Evolutionary conservation across 108 stramenopile species (phyloP), one percentile per base, ranked within the genome.

Genomic region (Stephanodiscus triporus): DNA sequence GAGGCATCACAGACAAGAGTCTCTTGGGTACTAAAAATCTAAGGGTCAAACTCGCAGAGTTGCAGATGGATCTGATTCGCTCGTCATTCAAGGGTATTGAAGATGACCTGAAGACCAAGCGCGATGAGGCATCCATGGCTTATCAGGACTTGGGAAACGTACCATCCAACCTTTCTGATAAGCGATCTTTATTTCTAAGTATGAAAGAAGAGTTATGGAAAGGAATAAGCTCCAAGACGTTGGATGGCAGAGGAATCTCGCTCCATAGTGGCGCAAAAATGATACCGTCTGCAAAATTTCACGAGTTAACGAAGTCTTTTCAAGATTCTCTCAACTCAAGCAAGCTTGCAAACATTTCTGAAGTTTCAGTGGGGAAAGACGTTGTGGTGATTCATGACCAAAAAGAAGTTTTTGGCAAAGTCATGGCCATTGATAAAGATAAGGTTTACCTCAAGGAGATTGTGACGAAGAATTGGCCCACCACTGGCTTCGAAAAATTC

Each of bases 1-100:
- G 72, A 61, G 59, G 56, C 48, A 45, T 87, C 0, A 47, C 60
- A 11, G 86, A 82, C 57, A 58, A 66, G 19, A 80, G 55, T 34
- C 63, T 88, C 14, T 77, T 86, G 43, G 89, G 89, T 7, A 87
- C 86, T 11, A 65, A 71, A 11, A 63, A 76, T 13, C 48, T 90
- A 34, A 81, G 89, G 6, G 34, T 36, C 22, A 86, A 86, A 63
- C 63, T 90, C 22, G 82, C 80, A 2, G 53, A 65, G 6, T 48
- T 90, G 16, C 84, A 85, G 48, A 77, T 81, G 85, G 48, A 75
- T 19, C 50, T 85, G 7, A 85, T 85, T 50, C 85, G 76, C 22
- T 63, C 79, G 3, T 68, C 81, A 13, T 68, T 90, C 66, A 84
- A 78, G 17, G 43, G 57, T 19, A 86, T 90, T 61, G 61, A 76